Percentiles rank a stretch among this genome's conserved stretches.
These are phyloP conservation scores for Colletotrichum orchidophilum DNA, from an alignment of 2,329 filamentous ascomycete species.

Conservation along the genomic window DNA sequence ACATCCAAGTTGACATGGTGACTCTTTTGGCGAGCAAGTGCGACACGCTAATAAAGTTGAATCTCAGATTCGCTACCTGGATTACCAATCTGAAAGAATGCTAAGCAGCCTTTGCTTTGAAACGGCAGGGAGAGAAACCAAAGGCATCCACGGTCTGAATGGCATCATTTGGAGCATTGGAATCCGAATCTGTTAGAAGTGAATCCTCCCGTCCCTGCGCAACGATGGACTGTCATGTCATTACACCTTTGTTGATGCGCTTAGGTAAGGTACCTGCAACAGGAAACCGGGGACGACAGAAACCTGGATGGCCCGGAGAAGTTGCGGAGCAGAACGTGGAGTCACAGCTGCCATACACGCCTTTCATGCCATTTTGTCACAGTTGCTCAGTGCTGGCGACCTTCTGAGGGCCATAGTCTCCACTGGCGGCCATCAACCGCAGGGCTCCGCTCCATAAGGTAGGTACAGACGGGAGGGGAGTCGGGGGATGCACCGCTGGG, in stretches of 20 bases:
- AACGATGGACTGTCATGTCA: background rate
- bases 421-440: background rate
- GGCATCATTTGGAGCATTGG: background rate
- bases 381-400: background rate
- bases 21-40: conserved; percentile 13
- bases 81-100: conserved; percentile 14
- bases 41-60: background rate
- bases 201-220: background rate
- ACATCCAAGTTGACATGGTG: conserved; percentile 24
- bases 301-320: background rate
- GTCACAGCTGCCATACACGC: conserved; percentile 20
- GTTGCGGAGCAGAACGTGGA: background rate
- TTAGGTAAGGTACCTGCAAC: background rate
- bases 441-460: background rate
- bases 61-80: background rate
- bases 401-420: background rate
- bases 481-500: background rate
- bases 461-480: background rate
- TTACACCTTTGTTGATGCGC: background rate
- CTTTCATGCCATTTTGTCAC: conserved; percentile 16
- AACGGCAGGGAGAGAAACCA: background rate
- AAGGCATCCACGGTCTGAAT: background rate
- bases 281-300: background rate
- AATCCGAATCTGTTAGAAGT: background rate
- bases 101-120: background rate